Evolutionary conservation across 257 asterid species (phyloP).

Genomic region (Primulina tabacum): DNA sequence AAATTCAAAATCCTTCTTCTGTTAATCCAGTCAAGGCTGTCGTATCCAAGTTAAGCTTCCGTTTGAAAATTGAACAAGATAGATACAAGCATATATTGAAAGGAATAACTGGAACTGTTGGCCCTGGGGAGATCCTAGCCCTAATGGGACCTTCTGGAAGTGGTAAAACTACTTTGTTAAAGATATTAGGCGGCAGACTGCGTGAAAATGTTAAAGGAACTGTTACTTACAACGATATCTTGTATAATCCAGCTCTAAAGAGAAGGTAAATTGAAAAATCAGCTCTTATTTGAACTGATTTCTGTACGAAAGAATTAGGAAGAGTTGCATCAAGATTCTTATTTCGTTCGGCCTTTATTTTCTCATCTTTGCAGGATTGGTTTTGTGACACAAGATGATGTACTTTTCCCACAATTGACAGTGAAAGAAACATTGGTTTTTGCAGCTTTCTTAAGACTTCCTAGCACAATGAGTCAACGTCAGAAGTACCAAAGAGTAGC

Average conservation of each 20-base stretch:
- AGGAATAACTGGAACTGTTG: conserved; percentile 79
- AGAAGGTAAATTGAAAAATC: conserved; percentile 45
- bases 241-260: conserved; percentile 67
- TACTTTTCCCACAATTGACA: conserved; percentile 80
- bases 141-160: conserved; percentile 99
- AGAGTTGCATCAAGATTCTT: too few relatives aligned
- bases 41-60: conserved; percentile 52
- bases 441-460: conserved; percentile 80
- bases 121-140: conserved; percentile 89
- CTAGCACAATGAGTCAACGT: conserved; percentile 58
- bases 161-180: conserved; percentile 82
- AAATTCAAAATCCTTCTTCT: conserved; percentile 36
- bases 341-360: background rate
- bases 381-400: conserved; percentile 88
- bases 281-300: background rate
- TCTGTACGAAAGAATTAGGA: too few relatives aligned
- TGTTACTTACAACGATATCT: conserved; percentile 67
- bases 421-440: conserved; percentile 89
- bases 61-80: conserved; percentile 40
- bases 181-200: conserved; percentile 74
- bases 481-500: conserved; percentile 73
- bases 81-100: conserved; percentile 75
- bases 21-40: conserved; percentile 61
- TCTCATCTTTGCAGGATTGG: conserved; percentile 59
- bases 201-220: conserved; percentile 68